These are phyloP conservation scores for Pleoardoris graminearum DNA, from an alignment of 2,329 filamentous ascomycete species.

Conservation along the genomic window DNA sequence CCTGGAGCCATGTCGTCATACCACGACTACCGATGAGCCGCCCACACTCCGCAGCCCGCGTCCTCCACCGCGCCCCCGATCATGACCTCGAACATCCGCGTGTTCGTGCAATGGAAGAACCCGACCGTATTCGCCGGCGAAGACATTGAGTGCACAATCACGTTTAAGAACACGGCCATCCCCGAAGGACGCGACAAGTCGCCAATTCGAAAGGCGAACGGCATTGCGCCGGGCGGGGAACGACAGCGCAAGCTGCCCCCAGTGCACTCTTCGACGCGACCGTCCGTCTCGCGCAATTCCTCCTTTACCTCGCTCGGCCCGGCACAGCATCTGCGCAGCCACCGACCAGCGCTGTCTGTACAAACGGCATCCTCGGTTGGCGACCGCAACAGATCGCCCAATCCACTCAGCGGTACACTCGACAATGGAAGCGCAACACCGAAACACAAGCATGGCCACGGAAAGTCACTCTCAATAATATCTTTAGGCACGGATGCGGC, in stretches of 20 bases:
- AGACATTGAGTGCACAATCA: conserved; percentile 92
- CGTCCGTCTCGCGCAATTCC: conserved; percentile 43
- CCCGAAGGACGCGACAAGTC: conserved; percentile 48
- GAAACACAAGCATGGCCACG: conserved; percentile 47
- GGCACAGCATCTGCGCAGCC: conserved; percentile 54
- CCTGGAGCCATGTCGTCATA: conserved; percentile 34
- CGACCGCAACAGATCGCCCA: conserved; percentile 29
- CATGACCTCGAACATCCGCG: conserved; percentile 72
- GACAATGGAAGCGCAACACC: conserved; percentile 29
- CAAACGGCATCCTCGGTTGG: conserved; percentile 44
- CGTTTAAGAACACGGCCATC: conserved; percentile 80
- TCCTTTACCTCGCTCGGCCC: conserved; percentile 38
- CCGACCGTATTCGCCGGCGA: conserved; percentile 96
- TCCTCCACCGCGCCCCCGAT: conserved; percentile 30
- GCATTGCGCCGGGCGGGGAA: conserved; percentile 40
- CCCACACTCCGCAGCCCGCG: conserved; percentile 31
- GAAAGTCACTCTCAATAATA: conserved; percentile 54
- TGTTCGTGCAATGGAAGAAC: conserved; percentile 93
- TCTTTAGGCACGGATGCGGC: conserved; percentile 51
- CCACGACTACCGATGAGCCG: conserved; percentile 37
- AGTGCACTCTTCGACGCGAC: conserved; percentile 41
- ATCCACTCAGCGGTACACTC: conserved; percentile 23
- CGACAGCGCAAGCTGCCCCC: conserved; percentile 46
- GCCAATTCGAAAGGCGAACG: conserved; percentile 39
- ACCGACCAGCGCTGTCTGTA: conserved; percentile 70